These are phyloP conservation scores for Penicillium fimorum DNA, from an alignment of 495 filamentous ascomycete genomes.

Conservation along the genomic window DNA sequence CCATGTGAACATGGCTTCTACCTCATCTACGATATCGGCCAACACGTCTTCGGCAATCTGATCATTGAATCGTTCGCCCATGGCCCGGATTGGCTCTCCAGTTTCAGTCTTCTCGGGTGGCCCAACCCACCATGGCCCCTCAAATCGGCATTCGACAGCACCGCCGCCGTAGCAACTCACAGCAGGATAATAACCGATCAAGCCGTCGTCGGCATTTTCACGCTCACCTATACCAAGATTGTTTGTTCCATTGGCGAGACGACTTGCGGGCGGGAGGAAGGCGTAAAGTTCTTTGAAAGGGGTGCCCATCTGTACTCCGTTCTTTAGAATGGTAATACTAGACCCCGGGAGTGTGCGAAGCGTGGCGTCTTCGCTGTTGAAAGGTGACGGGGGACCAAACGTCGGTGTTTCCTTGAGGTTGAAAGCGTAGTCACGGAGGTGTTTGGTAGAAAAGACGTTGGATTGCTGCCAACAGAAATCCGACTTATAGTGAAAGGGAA, in stretches of 20 bases:
- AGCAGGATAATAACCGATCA: conserved; percentile 92
- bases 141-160: conserved; percentile 88
- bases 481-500: conserved; percentile 89
- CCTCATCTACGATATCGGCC: conserved; percentile 89
- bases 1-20: conserved; percentile 59
- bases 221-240: conserved; percentile 76
- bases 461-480: conserved; percentile 94
- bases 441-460: conserved; percentile 84
- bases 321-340: conserved; percentile 86
- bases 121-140: conserved; percentile 84
- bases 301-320: conserved; percentile 80
- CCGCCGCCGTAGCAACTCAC: conserved; percentile 90
- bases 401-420: conserved; percentile 49
- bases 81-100: conserved; percentile 49
- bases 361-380: conserved; percentile 66
- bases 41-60: conserved; percentile 94
- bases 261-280: conserved; percentile 88
- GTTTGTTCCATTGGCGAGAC: conserved; percentile 50
- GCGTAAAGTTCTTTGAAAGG: conserved; percentile 86
- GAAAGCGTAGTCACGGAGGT: conserved; percentile 70
- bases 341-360: conserved; percentile 84
- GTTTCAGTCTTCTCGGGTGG: conserved; percentile 51
- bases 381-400: conserved; percentile 54
- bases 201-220: conserved; percentile 83
- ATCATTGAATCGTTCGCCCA: conserved; percentile 83